Conservation (phyloP, 1,139 yeast genomes). For the Hemisphaericaspora xylanilytica region DNA sequence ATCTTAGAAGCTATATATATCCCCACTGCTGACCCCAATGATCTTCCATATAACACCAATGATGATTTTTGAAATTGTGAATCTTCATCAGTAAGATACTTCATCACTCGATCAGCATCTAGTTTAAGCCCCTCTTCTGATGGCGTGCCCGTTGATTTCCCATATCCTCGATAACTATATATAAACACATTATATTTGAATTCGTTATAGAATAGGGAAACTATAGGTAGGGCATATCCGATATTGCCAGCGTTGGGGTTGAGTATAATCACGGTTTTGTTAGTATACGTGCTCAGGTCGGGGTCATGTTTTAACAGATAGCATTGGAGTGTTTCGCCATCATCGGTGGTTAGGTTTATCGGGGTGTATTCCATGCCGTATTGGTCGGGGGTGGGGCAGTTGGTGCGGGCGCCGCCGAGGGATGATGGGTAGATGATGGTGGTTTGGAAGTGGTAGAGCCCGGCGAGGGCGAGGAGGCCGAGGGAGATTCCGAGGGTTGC, state of each 20-base stretch:
- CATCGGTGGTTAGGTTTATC: slow-evolving; percentile 60
- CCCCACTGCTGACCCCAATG: slow-evolving; percentile 95
- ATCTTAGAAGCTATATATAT: slow-evolving; percentile 69
- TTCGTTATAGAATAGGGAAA: slow-evolving; percentile 61
- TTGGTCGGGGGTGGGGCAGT: slow-evolving; percentile 76
- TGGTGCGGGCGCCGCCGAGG: slow-evolving; percentile 71
- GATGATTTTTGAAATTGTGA: slow-evolving; percentile 52
- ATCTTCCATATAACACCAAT: slow-evolving; percentile 77
- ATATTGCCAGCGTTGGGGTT: slow-evolving; percentile 98
- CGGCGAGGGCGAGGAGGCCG: slow-evolving; percentile 44
- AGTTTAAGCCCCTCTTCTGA: slow-evolving; percentile 75
- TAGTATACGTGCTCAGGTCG: slow-evolving; percentile 39
- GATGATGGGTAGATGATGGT: slow-evolving; percentile 78
- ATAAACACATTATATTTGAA: slow-evolving; percentile 78
- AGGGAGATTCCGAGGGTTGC: slow-evolving; percentile 34
- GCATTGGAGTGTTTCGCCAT: slow-evolving; percentile 52
- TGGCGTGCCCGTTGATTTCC: slow-evolving; percentile 76
- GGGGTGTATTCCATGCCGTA: slow-evolving; percentile 70
- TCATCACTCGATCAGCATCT: slow-evolving; percentile 76
- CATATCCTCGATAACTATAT: slow-evolving; percentile 91
- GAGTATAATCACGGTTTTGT: slow-evolving; percentile 72
- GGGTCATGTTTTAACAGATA: slow-evolving; percentile 50
- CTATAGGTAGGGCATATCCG: slow-evolving; percentile 88
- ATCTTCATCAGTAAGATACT: slow-evolving; percentile 52
- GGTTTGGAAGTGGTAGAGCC: slow-evolving; percentile 66